phyloP scores from a whole-genome alignment of 2,329 filamentous ascomycete genomes.

The Leptographium galeiforme region DNA sequence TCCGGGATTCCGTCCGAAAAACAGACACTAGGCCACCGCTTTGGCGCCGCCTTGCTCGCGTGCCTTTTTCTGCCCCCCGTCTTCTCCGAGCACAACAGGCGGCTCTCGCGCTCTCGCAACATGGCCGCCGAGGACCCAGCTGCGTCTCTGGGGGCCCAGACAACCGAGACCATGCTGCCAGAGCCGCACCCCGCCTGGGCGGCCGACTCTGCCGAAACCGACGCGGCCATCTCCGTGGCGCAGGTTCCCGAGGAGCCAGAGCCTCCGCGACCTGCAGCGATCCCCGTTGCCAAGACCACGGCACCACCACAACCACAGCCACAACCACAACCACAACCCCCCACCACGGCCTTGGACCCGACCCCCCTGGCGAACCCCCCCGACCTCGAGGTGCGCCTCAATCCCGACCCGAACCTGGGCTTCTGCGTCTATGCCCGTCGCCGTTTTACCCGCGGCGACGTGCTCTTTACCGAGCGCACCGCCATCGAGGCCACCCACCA shows the following conservation, averaged over 20 bases:
- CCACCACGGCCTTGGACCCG: background rate
- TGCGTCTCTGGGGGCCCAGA: background rate
- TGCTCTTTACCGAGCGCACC: slow-evolving; percentile 16
- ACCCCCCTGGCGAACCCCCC: background rate
- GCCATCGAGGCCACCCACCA: slow-evolving; percentile 13
- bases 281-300: background rate
- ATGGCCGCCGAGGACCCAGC: background rate
- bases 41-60: background rate
- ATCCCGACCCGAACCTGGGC: slow-evolving; percentile 12
- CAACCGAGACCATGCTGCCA: background rate
- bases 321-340: too few relatives aligned
- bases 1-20: too few relatives aligned
- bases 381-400: slow-evolving; percentile 8
- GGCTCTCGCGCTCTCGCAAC: too few relatives aligned
- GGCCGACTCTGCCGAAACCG: background rate
- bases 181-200: background rate
- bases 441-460: slow-evolving; percentile 12
- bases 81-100: too few relatives aligned
- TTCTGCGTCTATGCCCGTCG: slow-evolving; percentile 18
- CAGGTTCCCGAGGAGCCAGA: background rate
- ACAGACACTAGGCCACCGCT: background rate
- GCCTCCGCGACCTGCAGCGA: background rate
- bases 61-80: background rate
- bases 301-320: background rate
- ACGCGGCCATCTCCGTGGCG: background rate